Conservation (phyloP, 169 alveolate species). For the Plasmodium coatneyi region DNA sequence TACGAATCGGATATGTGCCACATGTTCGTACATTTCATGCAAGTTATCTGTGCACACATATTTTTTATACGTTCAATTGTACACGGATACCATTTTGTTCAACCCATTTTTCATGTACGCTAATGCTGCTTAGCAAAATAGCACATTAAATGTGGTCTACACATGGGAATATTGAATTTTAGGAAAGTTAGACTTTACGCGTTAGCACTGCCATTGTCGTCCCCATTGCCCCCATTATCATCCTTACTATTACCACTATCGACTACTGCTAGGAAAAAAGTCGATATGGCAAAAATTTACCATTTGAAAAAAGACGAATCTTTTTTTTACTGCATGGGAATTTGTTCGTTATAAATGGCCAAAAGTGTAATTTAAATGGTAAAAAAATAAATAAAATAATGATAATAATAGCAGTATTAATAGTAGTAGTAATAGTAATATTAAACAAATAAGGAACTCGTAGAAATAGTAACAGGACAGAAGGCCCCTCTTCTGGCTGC, state of each 20-base stretch:
- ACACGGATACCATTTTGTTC: neutral
- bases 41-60: neutral
- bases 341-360: neutral
- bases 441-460: neutral
- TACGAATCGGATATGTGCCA: neutral
- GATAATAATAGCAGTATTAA: no score
- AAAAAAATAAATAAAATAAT: no score
- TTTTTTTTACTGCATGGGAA: neutral
- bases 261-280: neutral
- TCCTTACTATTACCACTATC: neutral
- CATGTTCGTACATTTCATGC: neutral
- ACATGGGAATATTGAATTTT: neutral
- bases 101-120: neutral
- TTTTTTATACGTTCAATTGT: neutral
- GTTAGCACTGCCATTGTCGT: neutral
- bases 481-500: neutral
- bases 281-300: neutral
- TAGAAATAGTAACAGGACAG: neutral
- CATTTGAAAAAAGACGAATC: neutral
- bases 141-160: neutral
- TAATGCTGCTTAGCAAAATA: neutral
- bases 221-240: neutral
- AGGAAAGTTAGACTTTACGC: neutral
- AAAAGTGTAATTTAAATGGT: neutral
- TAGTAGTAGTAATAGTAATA: neutral